A percentile compares a stretch with the other conserved stretches of the same genome.
phyloP scores from a whole-genome alignment of 306 rosid genomes.

The Psophocarpus tetragonolobus region DNA sequence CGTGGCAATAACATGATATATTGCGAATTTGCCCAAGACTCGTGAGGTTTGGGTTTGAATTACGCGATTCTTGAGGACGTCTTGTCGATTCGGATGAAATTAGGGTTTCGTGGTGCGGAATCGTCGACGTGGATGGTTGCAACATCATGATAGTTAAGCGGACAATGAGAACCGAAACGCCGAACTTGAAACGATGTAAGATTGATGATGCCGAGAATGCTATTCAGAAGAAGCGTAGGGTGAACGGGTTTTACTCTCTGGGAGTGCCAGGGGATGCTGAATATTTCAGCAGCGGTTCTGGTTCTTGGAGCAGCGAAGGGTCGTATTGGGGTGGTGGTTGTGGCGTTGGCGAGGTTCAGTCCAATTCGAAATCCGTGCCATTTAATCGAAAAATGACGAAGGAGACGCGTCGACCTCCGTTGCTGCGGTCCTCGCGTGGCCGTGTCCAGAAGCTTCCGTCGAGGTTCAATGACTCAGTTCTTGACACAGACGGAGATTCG shows the following conservation, averaged over 20 bases:
- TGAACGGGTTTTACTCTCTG: conserved; percentile 43
- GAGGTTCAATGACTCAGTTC: conserved; percentile 67
- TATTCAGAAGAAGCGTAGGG: conserved; percentile 59
- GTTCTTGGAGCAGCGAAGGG: conserved; percentile 59
- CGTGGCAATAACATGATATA: neutral
- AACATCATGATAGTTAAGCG: conserved; percentile 77
- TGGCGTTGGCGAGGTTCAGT: conserved; percentile 58
- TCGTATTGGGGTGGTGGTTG: conserved; percentile 55
- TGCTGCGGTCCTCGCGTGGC: conserved; percentile 71
- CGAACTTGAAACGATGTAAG: conserved; percentile 80
- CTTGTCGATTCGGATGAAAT: conserved; percentile 26
- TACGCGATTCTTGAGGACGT: conserved; percentile 13
- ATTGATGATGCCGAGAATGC: conserved; percentile 55
- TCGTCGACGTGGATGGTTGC: conserved; percentile 32
- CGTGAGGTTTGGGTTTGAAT: conserved; percentile 28
- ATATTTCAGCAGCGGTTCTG: conserved; percentile 64
- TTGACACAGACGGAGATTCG: conserved; percentile 41
- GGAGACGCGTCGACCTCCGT: conserved; percentile 41
- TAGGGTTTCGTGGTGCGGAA: conserved; percentile 54
- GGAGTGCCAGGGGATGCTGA: conserved; percentile 51
- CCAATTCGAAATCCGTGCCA: conserved; percentile 46
- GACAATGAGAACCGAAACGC: conserved; percentile 73
- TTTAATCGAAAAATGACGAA: conserved; percentile 32
- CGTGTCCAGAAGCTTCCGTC: conserved; percentile 70
- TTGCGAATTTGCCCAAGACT: neutral